These are phyloP conservation scores for Cladosporium sp. DNA, from an alignment of 2,329 filamentous ascomycete genomes.

Conservation along the genomic window DNA sequence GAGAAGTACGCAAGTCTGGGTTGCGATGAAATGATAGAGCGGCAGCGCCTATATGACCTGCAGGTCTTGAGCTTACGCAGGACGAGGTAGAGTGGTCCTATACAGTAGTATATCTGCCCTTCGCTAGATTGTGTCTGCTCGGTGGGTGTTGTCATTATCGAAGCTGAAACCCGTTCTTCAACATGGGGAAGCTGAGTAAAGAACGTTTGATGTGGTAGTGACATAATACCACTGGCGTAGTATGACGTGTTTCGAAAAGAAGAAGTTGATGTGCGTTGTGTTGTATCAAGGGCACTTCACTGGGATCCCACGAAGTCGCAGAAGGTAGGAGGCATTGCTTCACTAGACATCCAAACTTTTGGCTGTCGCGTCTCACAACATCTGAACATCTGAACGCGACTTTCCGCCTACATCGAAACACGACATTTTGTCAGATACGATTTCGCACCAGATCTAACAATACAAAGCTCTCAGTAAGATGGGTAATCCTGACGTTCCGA, in stretches of 20 bases:
- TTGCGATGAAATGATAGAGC: too few species aligned
- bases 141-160: too few species aligned
- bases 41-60: too few species aligned
- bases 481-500: not conserved
- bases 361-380: not conserved
- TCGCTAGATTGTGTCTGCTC: not conserved
- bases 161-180: not conserved
- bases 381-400: not conserved
- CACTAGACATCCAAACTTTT: not conserved
- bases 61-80: too few species aligned
- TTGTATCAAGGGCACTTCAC: not conserved
- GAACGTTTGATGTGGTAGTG: not conserved
- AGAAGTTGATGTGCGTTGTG: not conserved
- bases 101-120: not conserved
- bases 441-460: not conserved
- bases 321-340: not conserved
- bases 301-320: not conserved
- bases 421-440: not conserved
- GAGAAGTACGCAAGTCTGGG: too few species aligned
- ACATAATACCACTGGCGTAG: not conserved
- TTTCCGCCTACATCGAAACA: not conserved
- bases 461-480: not conserved
- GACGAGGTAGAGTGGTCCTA: too few species aligned
- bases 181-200: too few species aligned
- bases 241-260: not conserved